Evolutionary conservation across 305 asterid species (phyloP).

Genomic region (Fraxinus greggii): DNA sequence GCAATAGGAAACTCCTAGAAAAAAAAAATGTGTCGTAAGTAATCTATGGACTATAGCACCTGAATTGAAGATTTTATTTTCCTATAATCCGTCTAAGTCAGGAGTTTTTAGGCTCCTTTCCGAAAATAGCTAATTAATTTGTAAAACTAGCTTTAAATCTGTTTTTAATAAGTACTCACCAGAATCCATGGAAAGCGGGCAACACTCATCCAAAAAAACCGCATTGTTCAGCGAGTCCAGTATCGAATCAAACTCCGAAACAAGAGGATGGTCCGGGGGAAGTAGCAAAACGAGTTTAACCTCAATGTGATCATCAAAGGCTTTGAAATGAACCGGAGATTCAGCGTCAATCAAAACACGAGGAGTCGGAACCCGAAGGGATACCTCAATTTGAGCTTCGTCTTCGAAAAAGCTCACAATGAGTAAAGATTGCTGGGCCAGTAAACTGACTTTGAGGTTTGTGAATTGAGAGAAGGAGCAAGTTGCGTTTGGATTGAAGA

Average conservation of each 20-base stretch:
- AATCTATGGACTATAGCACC: not conserved
- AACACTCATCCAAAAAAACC: constrained; percentile 30
- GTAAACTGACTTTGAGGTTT: constrained; percentile 44
- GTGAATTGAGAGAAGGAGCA: constrained; percentile 53
- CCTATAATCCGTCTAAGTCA: not conserved
- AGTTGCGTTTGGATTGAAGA: constrained; percentile 49
- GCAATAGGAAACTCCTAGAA: not conserved
- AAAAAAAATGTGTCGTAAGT: not conserved
- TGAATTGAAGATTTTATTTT: not conserved
- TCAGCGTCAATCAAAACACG: constrained; percentile 70
- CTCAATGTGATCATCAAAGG: constrained; percentile 71
- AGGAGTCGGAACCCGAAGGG: constrained; percentile 62
- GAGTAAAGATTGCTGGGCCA: constrained; percentile 47
- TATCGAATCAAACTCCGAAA: constrained; percentile 52
- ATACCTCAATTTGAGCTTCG: constrained; percentile 32
- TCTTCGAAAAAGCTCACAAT: constrained; percentile 42
- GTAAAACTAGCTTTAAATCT: not conserved
- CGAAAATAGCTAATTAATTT: not conserved
- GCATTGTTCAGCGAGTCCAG: constrained; percentile 13
- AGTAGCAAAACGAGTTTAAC: constrained; percentile 70
- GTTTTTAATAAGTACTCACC: constrained; percentile 40
- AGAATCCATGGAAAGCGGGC: constrained; percentile 46
- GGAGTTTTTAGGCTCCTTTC: not conserved
- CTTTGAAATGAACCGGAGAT: constrained; percentile 48
- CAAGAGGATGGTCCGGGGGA: constrained; percentile 84